phyloP scores from a whole-genome alignment of 2,329 filamentous ascomycete genomes.

The Colletotrichum sp. region DNA sequence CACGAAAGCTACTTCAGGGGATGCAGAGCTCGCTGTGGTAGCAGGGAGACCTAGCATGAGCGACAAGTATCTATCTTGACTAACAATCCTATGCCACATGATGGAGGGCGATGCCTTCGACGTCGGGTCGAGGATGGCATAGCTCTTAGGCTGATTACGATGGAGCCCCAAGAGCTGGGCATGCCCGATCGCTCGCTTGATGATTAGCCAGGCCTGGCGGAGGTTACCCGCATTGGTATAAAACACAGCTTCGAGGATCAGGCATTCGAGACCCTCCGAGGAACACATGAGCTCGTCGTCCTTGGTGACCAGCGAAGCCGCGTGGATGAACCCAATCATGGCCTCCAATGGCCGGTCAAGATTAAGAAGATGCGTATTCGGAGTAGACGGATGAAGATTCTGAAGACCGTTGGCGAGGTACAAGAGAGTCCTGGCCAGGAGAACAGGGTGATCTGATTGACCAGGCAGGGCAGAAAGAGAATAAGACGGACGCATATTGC shows the following conservation, averaged over 20 bases:
- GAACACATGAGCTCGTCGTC: slow-evolving; percentile 38
- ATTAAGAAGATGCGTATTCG: slow-evolving; percentile 23
- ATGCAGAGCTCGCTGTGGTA: slow-evolving; percentile 15
- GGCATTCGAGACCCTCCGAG: slow-evolving; percentile 45
- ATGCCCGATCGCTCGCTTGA: slow-evolving; percentile 40
- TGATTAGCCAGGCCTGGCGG: slow-evolving; percentile 41
- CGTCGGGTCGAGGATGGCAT: not conserved
- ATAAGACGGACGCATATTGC: not conserved
- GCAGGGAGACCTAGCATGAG: slow-evolving; percentile 44
- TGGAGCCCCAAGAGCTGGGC: slow-evolving; percentile 49
- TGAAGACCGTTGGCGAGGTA: not conserved
- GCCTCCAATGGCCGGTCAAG: slow-evolving; percentile 25
- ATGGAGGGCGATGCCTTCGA: slow-evolving; percentile 7
- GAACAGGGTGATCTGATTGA: not conserved
- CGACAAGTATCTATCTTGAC: slow-evolving; percentile 38
- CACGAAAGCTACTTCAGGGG: too few species aligned
- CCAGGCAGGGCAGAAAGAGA: not conserved
- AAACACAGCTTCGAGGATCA: slow-evolving; percentile 45
- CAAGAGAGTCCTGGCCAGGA: not conserved
- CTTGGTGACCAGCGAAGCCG: slow-evolving; percentile 34
- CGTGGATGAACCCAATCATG: slow-evolving; percentile 32
- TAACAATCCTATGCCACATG: slow-evolving; percentile 42
- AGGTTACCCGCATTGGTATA: slow-evolving; percentile 43
- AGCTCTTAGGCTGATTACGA: slow-evolving; percentile 11
- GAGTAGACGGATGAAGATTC: slow-evolving; percentile 22